Conservation (phyloP, 2,329 filamentous ascomycete species). For the Plectosphaerella cucumerina region DNA sequence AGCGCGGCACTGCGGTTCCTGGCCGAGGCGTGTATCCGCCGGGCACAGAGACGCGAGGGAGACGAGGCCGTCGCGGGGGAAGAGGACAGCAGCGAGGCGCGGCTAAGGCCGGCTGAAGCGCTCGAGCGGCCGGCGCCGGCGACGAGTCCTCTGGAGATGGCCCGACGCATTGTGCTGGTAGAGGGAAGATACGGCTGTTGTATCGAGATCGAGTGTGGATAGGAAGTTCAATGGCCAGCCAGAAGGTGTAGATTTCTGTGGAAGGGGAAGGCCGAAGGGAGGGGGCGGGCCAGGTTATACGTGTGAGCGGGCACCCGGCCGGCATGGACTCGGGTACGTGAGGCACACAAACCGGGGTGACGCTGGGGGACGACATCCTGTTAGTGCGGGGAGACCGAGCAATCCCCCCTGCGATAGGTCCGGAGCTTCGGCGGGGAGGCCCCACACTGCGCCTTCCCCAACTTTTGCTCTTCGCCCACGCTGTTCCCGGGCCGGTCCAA, state of each 20-base stretch:
- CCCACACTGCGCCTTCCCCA: constrained; percentile 1
- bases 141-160: constrained; percentile 34
- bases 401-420: not conserved
- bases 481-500: not conserved
- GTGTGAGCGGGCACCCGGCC: not conserved
- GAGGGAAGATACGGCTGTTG: not conserved
- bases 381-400: not conserved
- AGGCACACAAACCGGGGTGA: constrained; percentile 3
- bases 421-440: not conserved
- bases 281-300: not conserved
- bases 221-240: constrained; percentile 9
- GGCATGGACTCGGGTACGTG: not conserved
- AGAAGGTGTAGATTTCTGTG: not conserved
- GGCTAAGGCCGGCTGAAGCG: constrained; percentile 18
- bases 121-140: constrained; percentile 28
- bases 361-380: not conserved
- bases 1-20: constrained; percentile 50
- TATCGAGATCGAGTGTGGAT: not conserved
- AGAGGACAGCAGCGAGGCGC: constrained; percentile 18
- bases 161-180: constrained; percentile 44
- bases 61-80: constrained; percentile 13
- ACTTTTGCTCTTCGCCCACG: not conserved
- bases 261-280: not conserved
- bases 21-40: constrained; percentile 54
- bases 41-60: constrained; percentile 30